Evolutionary conservation across 345 rosid species (phyloP).

Genomic region (Jatropha curcas): DNA sequence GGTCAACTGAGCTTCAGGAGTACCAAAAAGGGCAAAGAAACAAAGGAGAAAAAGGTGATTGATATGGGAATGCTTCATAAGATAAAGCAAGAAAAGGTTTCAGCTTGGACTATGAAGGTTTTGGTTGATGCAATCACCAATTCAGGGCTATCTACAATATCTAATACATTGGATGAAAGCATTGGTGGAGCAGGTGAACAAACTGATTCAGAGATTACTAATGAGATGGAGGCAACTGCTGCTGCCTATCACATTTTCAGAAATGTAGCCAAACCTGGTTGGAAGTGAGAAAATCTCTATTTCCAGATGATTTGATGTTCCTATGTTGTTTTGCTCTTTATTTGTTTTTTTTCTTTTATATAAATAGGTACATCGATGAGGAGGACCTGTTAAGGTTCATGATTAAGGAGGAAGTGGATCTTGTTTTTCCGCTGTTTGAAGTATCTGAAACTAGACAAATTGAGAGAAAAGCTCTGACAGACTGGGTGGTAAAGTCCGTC

Average conservation of each 20-base stretch:
- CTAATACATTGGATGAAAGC: conserved; percentile 62
- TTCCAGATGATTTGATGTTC: background rate
- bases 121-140: conserved; percentile 69
- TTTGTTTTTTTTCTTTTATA: conserved; percentile 8
- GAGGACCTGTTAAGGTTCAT: conserved; percentile 76
- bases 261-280: conserved; percentile 47
- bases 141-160: conserved; percentile 70
- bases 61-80: conserved; percentile 75
- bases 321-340: background rate
- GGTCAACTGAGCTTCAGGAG: conserved; percentile 58
- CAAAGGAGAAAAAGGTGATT: conserved; percentile 53
- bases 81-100: conserved; percentile 81
- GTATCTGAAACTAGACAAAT: conserved; percentile 54
- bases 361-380: conserved; percentile 67
- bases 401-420: conserved; percentile 90
- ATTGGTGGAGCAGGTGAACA: conserved; percentile 34
- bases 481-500: conserved; percentile 70
- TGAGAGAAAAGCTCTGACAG: conserved; percentile 58
- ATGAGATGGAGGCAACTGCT: conserved; percentile 73
- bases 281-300: conserved; percentile 43
- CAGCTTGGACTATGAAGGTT: conserved; percentile 90
- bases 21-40: conserved; percentile 43
- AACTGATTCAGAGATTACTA: conserved; percentile 63
- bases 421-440: conserved; percentile 63
- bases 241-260: conserved; percentile 68